Base-by-base conservation (phyloP, 2,329 filamentous ascomycete genomes). In the Fusarium xyrophilum region DNA sequence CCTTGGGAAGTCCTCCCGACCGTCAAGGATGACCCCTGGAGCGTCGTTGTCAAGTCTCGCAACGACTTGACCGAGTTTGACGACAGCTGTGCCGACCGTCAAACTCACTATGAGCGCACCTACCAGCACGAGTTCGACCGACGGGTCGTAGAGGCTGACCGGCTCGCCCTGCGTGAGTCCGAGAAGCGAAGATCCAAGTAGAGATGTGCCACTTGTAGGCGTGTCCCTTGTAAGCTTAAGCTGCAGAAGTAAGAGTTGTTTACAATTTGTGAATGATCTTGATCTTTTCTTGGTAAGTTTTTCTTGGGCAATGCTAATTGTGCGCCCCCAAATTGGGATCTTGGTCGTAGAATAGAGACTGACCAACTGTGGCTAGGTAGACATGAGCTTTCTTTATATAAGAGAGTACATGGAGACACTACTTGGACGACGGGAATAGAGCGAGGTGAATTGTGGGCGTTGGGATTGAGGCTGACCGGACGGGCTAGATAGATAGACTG, bases 91-190 rank as follows among this genome's bases (percentile, higher is more conserved):
- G 2, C 0, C 7, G 5, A 47, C 15, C 28, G 44, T 0, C 28
- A 47, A 2, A 19, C 11, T 0, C 44, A 1, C 0, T 23, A 19
- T 2, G 44, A 47, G 3, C 44, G 44, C 0, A 32, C 28, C 0
- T 32, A 47, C 2, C 28, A 47, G 15, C 19, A 47, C 0, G 44
- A 47, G 1, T 23, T 47, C 2, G 44, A 32, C 0, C 28, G 44
- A 0, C n/a, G n/a, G n/a, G 44, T 47, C 15, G 7, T 32, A 0
- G 4, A 12, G 11, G n/a, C 44, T 3, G n/a, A 23, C 2, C 44
- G 44, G 5, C 3, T 6, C 4, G 27, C 32, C 14, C 1, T 10
- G 0, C n/a, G 44, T 13, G 28, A 32, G 13, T 3, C 15, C 1
- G 1, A 12, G 5, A 32, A 5, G 30, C 30, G 46, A 15, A 21